Percentiles rank a stretch among this genome's conserved stretches.
Conservation (phyloP, 2,329 filamentous ascomycete species). For the Mycosphaerella arachidis region DNA sequence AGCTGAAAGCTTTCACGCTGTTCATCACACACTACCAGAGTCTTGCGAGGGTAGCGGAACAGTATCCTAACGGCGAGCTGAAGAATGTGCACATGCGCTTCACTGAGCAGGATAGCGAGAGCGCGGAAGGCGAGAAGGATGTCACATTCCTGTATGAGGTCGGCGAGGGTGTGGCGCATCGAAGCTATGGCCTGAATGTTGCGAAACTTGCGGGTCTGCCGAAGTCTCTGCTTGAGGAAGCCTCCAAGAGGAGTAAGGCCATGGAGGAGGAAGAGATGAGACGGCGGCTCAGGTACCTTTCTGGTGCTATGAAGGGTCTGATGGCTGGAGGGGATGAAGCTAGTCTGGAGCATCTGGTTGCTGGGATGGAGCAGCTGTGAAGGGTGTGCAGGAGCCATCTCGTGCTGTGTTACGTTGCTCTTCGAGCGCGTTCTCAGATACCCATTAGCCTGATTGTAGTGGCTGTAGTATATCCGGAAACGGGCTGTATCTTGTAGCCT, state of each 20-base stretch:
- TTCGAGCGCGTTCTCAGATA: not conserved
- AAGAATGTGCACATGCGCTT: constrained; percentile 96
- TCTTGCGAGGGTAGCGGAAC: constrained; percentile 67
- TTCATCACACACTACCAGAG: constrained; percentile 99
- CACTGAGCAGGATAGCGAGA: constrained; percentile 48
- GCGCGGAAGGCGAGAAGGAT: constrained; percentile 56
- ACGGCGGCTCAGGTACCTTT: constrained; percentile 52
- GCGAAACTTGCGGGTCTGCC: constrained; percentile 81
- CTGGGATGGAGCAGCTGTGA: constrained; percentile 43
- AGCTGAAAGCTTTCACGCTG: constrained; percentile 72
- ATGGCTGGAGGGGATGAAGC: constrained; percentile 20
- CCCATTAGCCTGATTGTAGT: not conserved
- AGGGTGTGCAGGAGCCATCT: not conserved
- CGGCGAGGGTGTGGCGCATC: constrained; percentile 82
- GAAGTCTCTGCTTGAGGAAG: constrained; percentile 69
- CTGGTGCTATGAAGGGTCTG: constrained; percentile 19
- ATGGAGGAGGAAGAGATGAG: constrained; percentile 69
- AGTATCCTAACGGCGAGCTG: constrained; percentile 61
- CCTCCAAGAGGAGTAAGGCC: constrained; percentile 71
- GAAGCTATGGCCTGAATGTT: constrained; percentile 92
- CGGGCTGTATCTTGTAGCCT: not conserved
- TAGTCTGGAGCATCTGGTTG: constrained; percentile 38
- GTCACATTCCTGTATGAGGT: constrained; percentile 96
- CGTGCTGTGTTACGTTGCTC: not conserved
- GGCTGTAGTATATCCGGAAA: not conserved